These are phyloP conservation scores for Fragaria iinumae DNA, from an alignment of 306 rosid genomes.

Conservation along the genomic window DNA sequence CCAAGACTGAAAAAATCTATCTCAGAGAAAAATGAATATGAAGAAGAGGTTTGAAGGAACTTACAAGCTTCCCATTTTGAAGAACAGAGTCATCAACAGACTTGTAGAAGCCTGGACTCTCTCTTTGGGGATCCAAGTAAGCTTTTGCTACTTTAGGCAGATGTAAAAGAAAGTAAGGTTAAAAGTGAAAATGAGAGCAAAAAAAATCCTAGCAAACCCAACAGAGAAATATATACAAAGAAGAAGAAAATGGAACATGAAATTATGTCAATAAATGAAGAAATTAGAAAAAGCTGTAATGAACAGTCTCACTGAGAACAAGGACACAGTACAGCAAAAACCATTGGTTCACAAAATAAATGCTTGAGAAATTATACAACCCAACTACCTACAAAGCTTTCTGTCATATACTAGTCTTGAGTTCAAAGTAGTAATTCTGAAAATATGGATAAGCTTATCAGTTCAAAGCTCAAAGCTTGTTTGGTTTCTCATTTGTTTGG, in stretches of 20 bases:
- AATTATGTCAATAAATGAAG: no score
- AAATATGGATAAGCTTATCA: neutral
- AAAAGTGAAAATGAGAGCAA: neutral
- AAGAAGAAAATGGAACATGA: no score
- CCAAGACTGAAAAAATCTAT: neutral
- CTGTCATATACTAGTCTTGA: neutral
- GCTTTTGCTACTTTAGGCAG: neutral
- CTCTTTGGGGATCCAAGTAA: neutral
- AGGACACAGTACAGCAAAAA: no score
- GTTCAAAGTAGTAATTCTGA: no score
- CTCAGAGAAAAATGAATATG: neutral
- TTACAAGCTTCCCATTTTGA: neutral
- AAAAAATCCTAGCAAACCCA: neutral
- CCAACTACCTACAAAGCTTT: neutral
- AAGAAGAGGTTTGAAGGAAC: neutral
- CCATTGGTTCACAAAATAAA: no score
- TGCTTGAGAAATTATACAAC: no score
- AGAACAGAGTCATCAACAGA: neutral
- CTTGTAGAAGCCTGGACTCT: neutral
- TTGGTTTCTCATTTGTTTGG: no score
- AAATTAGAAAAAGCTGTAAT: no score
- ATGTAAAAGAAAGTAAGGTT: neutral
- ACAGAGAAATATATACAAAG: no score
- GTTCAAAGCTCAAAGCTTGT: no score
- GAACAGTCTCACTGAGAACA: no score